phyloP scores from a whole-genome alignment of 1,139 yeast genomes.

The Nakaseomyces bracarensis region DNA sequence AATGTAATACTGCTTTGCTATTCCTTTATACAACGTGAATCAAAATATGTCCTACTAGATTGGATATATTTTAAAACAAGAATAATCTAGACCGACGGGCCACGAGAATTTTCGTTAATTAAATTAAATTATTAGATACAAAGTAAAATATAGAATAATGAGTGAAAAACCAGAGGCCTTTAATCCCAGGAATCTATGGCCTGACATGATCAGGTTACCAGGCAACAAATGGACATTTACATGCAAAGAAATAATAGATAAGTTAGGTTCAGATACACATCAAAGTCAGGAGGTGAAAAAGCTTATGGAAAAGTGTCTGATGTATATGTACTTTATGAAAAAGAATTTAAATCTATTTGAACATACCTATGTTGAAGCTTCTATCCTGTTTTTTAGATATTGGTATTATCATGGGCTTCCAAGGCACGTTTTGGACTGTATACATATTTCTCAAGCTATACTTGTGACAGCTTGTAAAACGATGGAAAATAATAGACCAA shows the following conservation, averaged over 20 bases:
- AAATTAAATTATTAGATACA: no score
- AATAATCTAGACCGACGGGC: no score
- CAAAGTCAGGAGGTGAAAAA: constrained; percentile 22
- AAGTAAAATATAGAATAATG: background rate
- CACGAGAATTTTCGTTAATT: no score
- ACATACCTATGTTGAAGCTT: constrained; percentile 32
- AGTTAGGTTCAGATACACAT: constrained; percentile 22
- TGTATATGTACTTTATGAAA: constrained; percentile 31
- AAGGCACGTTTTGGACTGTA: constrained; percentile 22
- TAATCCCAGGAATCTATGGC: constrained; percentile 30
- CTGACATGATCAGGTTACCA: constrained; percentile 30
- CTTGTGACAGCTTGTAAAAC: constrained; percentile 32
- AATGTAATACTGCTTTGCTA: no score
- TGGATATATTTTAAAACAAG: no score
- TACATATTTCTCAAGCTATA: constrained; percentile 30
- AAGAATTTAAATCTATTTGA: constrained; percentile 30
- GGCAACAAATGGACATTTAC: constrained; percentile 28
- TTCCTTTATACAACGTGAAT: no score
- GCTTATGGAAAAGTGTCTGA: constrained; percentile 30
- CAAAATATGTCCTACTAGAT: no score
- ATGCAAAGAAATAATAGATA: constrained; percentile 27
- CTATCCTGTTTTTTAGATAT: constrained; percentile 30
- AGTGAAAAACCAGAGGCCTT: constrained; percentile 11
- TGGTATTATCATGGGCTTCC: constrained; percentile 30
- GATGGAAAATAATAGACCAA: constrained; percentile 32